A percentile compares a stretch with the other conserved stretches of the same genome.
Conservation (phyloP, 257 asterid genomes). For the Salvia rosmarinus region DNA sequence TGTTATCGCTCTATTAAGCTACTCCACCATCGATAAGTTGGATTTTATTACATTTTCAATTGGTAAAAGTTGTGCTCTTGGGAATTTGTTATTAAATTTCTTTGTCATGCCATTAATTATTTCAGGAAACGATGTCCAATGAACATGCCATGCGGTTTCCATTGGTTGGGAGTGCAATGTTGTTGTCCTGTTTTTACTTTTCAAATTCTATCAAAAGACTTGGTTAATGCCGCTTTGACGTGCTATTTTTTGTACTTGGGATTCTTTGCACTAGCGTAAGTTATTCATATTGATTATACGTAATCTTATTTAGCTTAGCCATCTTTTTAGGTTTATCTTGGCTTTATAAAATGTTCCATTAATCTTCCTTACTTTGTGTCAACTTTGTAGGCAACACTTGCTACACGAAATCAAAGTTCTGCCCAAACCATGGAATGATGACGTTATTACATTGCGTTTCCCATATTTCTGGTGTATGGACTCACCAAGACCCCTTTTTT, state of each 20-base stretch:
- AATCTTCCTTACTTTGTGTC: constrained; percentile 24
- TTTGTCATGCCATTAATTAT: constrained; percentile 19
- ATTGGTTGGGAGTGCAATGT: constrained; percentile 94
- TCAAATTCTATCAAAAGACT: constrained; percentile 92
- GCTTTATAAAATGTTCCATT: not conserved
- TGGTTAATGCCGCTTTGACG: constrained; percentile 95
- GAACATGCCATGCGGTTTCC: constrained; percentile 99
- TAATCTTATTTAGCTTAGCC: constrained; percentile 16
- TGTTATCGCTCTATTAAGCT: constrained; percentile 88
- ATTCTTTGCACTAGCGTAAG: constrained; percentile 95
- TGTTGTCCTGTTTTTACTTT: constrained; percentile 92
- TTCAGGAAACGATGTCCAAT: constrained; percentile 95
- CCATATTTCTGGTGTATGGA: constrained; percentile 73
- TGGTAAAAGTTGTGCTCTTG: not conserved
- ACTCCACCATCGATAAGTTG: constrained; percentile 88
- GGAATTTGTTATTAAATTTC: not conserved
- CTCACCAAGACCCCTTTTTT: constrained; percentile 20
- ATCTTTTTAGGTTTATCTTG: constrained; percentile 4
- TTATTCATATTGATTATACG: constrained; percentile 38
- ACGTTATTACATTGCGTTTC: constrained; percentile 66
- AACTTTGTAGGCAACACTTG: constrained; percentile 75
- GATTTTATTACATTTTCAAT: constrained; percentile 6
- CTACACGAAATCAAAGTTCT: constrained; percentile 73
- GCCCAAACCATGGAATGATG: constrained; percentile 83
- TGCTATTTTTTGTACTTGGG: constrained; percentile 92